Conservation (phyloP, 805 yeast species). For the Saccharomyces mikatae region DNA sequence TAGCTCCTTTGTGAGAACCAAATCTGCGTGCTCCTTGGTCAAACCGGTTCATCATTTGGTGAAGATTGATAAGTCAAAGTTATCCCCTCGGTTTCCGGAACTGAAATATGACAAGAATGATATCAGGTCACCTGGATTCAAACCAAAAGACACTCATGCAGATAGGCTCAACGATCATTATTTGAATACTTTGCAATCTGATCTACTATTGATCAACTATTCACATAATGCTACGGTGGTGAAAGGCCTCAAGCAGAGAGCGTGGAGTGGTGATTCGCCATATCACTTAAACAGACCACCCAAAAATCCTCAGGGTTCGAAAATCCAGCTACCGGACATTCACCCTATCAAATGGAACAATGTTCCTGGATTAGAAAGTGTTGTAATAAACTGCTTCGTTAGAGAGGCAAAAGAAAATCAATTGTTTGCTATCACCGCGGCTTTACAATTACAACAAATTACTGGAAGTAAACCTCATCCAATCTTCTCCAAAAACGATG, state of each 20-base stretch:
- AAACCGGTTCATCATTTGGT: slow-evolving; percentile 90
- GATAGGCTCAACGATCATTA: slow-evolving; percentile 78
- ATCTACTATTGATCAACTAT: slow-evolving; percentile 69
- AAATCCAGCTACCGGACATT: slow-evolving; percentile 66
- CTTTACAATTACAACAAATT: slow-evolving; percentile 79
- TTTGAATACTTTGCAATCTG: slow-evolving; percentile 63
- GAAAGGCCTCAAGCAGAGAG: slow-evolving; percentile 64
- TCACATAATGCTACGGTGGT: slow-evolving; percentile 49
- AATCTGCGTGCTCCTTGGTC: slow-evolving; percentile 61
- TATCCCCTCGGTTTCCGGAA: slow-evolving; percentile 69
- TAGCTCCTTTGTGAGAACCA: slow-evolving; percentile 31
- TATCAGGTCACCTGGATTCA: slow-evolving; percentile 68
- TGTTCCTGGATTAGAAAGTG: slow-evolving; percentile 62
- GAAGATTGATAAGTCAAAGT: slow-evolving; percentile 59
- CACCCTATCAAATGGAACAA: slow-evolving; percentile 58
- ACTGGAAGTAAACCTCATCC: slow-evolving; percentile 82
- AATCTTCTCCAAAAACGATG: slow-evolving; percentile 67
- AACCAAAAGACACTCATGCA: slow-evolving; percentile 65
- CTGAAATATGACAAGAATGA: slow-evolving; percentile 62
- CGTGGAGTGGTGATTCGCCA: slow-evolving; percentile 84
- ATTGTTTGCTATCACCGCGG: slow-evolving; percentile 67
- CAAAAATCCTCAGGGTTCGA: slow-evolving; percentile 67
- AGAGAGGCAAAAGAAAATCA: slow-evolving; percentile 61
- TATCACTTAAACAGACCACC: slow-evolving; percentile 79
- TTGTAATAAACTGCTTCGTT: slow-evolving; percentile 70